A percentile compares a stretch with the other conserved stretches of the same genome.
Evolutionary conservation across 768 basidiomycete genomes (phyloP).

Genomic region (Rossbeevera mucosa): DNA sequence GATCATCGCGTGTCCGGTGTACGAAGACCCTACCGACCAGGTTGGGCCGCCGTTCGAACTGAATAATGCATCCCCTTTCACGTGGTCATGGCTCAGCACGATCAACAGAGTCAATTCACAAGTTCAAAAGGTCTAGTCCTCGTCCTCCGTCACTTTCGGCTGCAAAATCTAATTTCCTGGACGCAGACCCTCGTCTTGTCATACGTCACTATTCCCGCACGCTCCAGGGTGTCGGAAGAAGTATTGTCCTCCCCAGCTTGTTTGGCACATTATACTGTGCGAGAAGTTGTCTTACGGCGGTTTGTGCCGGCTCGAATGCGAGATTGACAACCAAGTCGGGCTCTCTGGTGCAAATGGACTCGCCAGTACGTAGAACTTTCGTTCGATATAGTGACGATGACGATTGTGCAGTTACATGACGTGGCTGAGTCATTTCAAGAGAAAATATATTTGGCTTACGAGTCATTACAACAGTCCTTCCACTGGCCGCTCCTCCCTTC

Average conservation of each 20-base stretch:
- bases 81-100: conserved; percentile 96
- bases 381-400: neutral
- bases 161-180: neutral
- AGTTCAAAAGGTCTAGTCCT: conserved; percentile 85
- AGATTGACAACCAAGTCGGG: conserved; percentile 41
- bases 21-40: conserved; percentile 76
- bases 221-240: conserved; percentile 47
- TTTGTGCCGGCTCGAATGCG: conserved; percentile 94
- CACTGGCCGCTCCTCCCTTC: neutral
- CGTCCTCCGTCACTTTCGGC: neutral
- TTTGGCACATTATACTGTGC: conserved; percentile 69
- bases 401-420: neutral
- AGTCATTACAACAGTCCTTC: conserved; percentile 17
- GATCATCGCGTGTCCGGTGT: conserved; percentile 84
- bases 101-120: conserved; percentile 95
- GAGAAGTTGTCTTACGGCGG: conserved; percentile 78
- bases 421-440: conserved; percentile 1
- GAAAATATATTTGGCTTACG: neutral
- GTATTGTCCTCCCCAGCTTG: conserved; percentile 68
- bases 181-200: conserved; percentile 80
- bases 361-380: neutral
- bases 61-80: conserved; percentile 64
- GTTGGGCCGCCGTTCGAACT: conserved; percentile 58
- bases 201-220: conserved; percentile 90
- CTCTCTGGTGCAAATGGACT: neutral